Evolutionary conservation across 306 rosid species (phyloP).

Genomic region (Vicia villosa): DNA sequence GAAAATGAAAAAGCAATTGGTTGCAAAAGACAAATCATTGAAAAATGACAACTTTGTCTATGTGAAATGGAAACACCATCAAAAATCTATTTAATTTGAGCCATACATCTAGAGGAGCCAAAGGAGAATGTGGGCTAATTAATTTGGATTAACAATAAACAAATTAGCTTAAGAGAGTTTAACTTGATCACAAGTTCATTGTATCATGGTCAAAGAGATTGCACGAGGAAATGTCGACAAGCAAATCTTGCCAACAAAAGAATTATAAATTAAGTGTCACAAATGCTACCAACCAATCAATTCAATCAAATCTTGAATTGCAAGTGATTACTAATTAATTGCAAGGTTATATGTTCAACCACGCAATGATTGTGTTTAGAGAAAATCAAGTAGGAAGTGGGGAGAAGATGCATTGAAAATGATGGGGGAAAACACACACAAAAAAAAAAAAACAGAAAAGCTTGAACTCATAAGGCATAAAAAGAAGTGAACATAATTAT

Average conservation of each 20-base stretch:
- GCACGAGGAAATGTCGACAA: background rate
- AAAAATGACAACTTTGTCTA: conserved; percentile 35
- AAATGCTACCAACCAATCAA: conserved; percentile 27
- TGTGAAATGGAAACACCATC: conserved; percentile 10
- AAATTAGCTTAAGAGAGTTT: background rate
- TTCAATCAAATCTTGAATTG: background rate
- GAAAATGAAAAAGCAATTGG: conserved; percentile 1
- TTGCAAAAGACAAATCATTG: conserved; percentile 39
- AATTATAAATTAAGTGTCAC: background rate
- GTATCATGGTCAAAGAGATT: conserved; percentile 11
- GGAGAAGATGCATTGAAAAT: too few relatives aligned
- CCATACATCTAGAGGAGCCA: background rate
- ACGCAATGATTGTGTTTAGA: too few relatives aligned
- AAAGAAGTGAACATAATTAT: too few relatives aligned
- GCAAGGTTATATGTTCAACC: too few relatives aligned
- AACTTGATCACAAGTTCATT: background rate
- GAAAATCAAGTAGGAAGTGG: too few relatives aligned
- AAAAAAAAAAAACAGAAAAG: too few relatives aligned
- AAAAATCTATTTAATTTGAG: conserved; percentile 3
- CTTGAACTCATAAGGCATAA: too few relatives aligned
- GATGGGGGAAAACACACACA: too few relatives aligned
- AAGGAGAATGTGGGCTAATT: background rate
- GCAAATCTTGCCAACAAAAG: background rate
- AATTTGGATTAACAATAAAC: conserved; percentile 3
- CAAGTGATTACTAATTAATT: too few relatives aligned